These are phyloP conservation scores for Oleoguttula mirabilis DNA, from an alignment of 495 filamentous ascomycete genomes.

Conservation along the genomic window DNA sequence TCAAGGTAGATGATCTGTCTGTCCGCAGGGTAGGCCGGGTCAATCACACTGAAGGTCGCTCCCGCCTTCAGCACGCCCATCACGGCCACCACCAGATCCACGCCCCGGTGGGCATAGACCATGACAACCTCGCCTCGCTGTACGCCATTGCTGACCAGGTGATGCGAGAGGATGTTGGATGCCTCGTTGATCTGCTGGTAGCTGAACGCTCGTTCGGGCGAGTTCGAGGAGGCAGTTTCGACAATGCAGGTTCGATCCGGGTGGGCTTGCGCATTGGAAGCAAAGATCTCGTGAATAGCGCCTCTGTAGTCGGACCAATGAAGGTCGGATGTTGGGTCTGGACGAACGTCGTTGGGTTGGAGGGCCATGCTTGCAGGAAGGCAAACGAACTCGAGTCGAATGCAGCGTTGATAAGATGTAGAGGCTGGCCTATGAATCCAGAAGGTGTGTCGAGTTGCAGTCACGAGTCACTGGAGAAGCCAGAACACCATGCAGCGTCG, in stretches of 20 bases:
- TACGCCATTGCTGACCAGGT: conserved; percentile 61
- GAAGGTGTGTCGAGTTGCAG: too few relatives aligned
- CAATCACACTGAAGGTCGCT: conserved; percentile 70
- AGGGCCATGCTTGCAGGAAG: too few relatives aligned
- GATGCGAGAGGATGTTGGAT: conserved; percentile 66
- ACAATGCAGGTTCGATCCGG: conserved; percentile 72
- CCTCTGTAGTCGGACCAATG: conserved; percentile 75
- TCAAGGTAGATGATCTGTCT: conserved; percentile 86
- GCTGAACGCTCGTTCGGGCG: conserved; percentile 57
- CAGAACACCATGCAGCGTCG: too few relatives aligned
- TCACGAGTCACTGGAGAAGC: too few relatives aligned
- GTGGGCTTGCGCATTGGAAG: conserved; percentile 55
- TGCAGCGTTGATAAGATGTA: too few relatives aligned
- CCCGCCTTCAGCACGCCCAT: conserved; percentile 54
- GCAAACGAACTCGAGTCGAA: too few relatives aligned
- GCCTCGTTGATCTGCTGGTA: conserved; percentile 83
- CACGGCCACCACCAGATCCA: conserved; percentile 55
- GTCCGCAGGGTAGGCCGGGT: conserved; percentile 78
- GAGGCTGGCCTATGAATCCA: too few relatives aligned
- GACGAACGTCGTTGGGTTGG: conserved; percentile 26
- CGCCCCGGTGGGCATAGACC: conserved; percentile 75
- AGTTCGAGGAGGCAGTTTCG: conserved; percentile 57
- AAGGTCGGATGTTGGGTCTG: conserved; percentile 65
- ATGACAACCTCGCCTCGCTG: conserved; percentile 81
- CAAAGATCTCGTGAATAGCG: conserved; percentile 70